A percentile compares a stretch with the other conserved stretches of the same genome.
Evolutionary conservation across 768 basidiomycete species (phyloP).

Genomic region (Royoungia palumana): DNA sequence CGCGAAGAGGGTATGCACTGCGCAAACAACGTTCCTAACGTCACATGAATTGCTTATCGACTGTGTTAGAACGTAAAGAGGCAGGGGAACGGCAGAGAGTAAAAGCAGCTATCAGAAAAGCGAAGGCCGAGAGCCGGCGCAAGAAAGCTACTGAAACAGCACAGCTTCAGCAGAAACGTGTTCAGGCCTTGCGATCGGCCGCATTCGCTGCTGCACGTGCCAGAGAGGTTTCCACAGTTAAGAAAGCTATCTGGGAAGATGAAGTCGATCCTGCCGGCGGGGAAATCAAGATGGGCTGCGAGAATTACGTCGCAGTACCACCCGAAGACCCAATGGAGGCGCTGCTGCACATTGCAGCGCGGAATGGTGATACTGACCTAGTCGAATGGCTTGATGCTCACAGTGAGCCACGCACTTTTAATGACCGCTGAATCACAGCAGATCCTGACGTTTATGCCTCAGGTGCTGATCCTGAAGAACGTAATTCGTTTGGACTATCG

Average conservation of each 20-base stretch:
- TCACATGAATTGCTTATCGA: constrained; percentile 13
- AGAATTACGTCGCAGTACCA: constrained; percentile 42
- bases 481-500: constrained; percentile 53
- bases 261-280: constrained; percentile 69
- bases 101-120: constrained; percentile 55
- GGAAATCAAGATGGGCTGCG: constrained; percentile 57
- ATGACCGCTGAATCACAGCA: constrained; percentile 20
- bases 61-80: constrained; percentile 41
- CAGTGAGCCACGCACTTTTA: constrained; percentile 44
- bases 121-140: constrained; percentile 47
- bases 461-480: constrained; percentile 76
- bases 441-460: constrained; percentile 17
- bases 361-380: constrained; percentile 52
- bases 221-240: constrained; percentile 51
- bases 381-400: constrained; percentile 71
- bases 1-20: constrained; percentile 46
- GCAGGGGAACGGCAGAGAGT: constrained; percentile 57
- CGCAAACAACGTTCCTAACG: constrained; percentile 4
- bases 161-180: constrained; percentile 43
- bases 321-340: constrained; percentile 63
- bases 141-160: constrained; percentile 46
- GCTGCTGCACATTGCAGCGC: constrained; percentile 63
- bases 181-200: constrained; percentile 55
- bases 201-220: constrained; percentile 65
- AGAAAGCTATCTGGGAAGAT: constrained; percentile 66